Base-by-base conservation (phyloP, 2,329 filamentous ascomycete species). In the Colletotrichum euphorbiae region DNA sequence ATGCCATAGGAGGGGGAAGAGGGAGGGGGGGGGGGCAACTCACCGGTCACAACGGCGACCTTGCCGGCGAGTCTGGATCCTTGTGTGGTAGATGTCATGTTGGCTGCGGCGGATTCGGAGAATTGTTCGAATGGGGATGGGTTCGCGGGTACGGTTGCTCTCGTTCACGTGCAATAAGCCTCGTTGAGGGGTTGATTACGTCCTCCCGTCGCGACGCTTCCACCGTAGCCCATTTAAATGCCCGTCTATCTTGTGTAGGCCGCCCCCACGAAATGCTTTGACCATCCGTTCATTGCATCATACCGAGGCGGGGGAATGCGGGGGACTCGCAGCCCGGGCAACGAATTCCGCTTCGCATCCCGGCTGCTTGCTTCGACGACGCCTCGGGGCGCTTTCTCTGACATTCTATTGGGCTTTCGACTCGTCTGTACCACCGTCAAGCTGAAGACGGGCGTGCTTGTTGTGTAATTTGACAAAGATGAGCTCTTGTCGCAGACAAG, bases 291-390 rank as follows among this genome's bases (percentile, higher is more conserved):
- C 50, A 62, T 67, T 67, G 64, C 59, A 63, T 63, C 64, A 67
- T 67, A 63, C 52, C n/a, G 17, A 50, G 64, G 59, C 55, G 64
- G 64, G 62, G 48, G 51, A 56, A 43, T 67, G 64, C 64, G 64
- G 64, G 64, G 64, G 51, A 58, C 55, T 21, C 38, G 56, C 56
- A 24, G 24, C 43, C 51, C 64, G 64, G 64, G 43, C 59, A 67
- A 67, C 51, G 64, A 63, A 43, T 63, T 67, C 64, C 64, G 64
- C 46, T 31, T 38, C 36, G 43, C 50, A 19, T 24, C 11, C 17
- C 17, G 51, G 51, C 28, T 56, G 42, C 59, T 19, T 24, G 36
- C 24, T 13, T 43, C 9, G 15, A 2, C 19, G 11, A 8, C 3
- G 5, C 33, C 28, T 52, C n/a, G 50, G 28, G 13, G n/a, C 15